Evolutionary conservation across 192 early-diverging fungal species (phyloP).

Genomic region (Mortierella alpina): DNA sequence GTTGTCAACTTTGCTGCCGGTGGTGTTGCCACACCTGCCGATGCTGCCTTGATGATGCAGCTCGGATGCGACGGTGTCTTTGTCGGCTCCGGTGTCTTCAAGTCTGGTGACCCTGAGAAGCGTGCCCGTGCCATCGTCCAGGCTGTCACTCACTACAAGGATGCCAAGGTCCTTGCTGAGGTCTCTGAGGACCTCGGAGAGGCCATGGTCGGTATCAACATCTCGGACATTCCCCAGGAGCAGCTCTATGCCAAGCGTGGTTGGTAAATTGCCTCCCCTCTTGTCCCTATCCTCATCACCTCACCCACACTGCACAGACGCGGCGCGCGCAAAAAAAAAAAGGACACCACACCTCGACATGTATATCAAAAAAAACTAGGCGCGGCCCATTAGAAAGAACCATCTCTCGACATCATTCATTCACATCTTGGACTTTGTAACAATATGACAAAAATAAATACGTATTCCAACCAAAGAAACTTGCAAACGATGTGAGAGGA

Average conservation of each 20-base stretch:
- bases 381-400: no score
- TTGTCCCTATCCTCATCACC: not conserved
- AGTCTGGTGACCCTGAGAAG: constrained; percentile 92
- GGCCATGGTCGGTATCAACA: constrained; percentile 98
- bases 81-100: constrained; percentile 98
- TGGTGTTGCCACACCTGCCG: constrained; percentile 97
- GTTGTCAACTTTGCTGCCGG: constrained; percentile 99
- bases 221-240: constrained; percentile 67
- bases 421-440: no score
- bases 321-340: no score
- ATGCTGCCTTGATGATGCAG: constrained; percentile 99
- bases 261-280: constrained; percentile 59
- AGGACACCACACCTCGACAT: no score
- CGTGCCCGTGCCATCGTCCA: constrained; percentile 95
- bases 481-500: no score
- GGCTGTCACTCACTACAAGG: constrained; percentile 95
- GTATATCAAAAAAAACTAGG: no score
- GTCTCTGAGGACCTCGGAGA: constrained; percentile 94
- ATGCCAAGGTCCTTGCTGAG: constrained; percentile 87
- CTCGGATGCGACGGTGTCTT: constrained; percentile 98
- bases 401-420: no score
- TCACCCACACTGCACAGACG: not conserved
- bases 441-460: no score
- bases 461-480: no score
- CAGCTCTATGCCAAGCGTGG: constrained; percentile 73